Evolutionary conservation across 257 asterid species (phyloP), one percentile per base, ranked within the genome.

Genomic region (Penstemon davidsonii): DNA sequence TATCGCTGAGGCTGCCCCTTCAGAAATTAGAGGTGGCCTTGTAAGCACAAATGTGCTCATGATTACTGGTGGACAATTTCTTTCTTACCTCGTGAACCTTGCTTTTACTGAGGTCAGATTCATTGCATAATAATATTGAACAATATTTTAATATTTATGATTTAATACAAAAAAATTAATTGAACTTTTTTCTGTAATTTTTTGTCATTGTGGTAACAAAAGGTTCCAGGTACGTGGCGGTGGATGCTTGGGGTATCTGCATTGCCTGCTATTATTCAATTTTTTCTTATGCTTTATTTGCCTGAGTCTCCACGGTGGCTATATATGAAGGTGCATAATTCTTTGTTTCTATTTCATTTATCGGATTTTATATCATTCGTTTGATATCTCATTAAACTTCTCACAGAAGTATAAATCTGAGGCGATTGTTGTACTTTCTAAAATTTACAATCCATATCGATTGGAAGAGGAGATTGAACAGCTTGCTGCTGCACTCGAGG

Each of bases 301-400:
- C 98, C 98, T 0, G 97, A 92, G 69, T 92, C 98, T 77, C 97
- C 98, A 19, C 85, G 98, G 68, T 92, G 98, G 98, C 95, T 92
- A 69, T 92, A 92, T 84, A 51, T 88, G 78, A 91, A 91, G 96
- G 92, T 86, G 63, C 54, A 39, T 1, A 19, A 42, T 59, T 56
- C 57, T 65, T 12, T 63, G 57, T 70, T 63, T 64, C 64, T 37
- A 66, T 15, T 55, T 67, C 59, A n/a, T 64, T 56, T 68, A 41
- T 44, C 53, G 11, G 62, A 62, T 25, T 13, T 55, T 39, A 25
- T 72, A 3, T 18, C 12, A 7, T 59, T 50, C 37, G 50, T 73
- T 62, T 62, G 18, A 50, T 56, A 15, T 12, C 53, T 36, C 57
- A 44, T 42, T 63, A 3, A 43, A 59, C 67, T 60, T 62, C 49